Conservation (phyloP, 768 basidiomycete species). For the Tricholoma matsutake region DNA sequence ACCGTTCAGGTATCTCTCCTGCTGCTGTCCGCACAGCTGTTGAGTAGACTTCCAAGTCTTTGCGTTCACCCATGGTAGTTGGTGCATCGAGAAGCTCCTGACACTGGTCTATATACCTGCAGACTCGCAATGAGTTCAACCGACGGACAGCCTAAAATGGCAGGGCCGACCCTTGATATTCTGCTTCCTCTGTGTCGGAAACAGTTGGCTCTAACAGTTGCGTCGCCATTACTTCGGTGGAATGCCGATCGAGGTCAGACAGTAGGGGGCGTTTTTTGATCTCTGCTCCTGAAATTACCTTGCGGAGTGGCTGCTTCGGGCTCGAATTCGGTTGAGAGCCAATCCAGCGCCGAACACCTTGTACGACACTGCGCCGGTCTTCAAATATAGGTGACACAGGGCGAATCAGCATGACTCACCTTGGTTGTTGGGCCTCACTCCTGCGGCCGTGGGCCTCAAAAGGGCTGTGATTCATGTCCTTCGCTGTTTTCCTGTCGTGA, state of each 20-base stretch:
- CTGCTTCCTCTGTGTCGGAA: constrained; percentile 58
- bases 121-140: constrained; percentile 2
- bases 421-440: constrained; percentile 32
- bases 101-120: constrained; percentile 73
- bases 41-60: constrained; percentile 56
- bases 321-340: constrained; percentile 46
- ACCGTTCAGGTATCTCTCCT: constrained; percentile 36
- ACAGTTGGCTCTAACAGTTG: constrained; percentile 62
- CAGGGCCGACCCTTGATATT: constrained; percentile 63
- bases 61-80: constrained; percentile 48
- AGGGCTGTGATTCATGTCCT: constrained; percentile 69
- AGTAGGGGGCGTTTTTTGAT: constrained; percentile 28
- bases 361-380: constrained; percentile 53
- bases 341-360: constrained; percentile 79
- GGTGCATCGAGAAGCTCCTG: constrained; percentile 61
- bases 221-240: constrained; percentile 58
- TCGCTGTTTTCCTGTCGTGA: constrained; percentile 58
- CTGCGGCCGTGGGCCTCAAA: constrained; percentile 60
- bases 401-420: constrained; percentile 16
- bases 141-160: neutral
- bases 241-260: constrained; percentile 38
- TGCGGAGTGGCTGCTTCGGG: constrained; percentile 38
- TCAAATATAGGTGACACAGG: neutral
- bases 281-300: constrained; percentile 34
- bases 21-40: constrained; percentile 47